Evolutionary conservation across 1,284 basidiomycete genomes (phyloP).

Genomic region (Melampsora americana): DNA sequence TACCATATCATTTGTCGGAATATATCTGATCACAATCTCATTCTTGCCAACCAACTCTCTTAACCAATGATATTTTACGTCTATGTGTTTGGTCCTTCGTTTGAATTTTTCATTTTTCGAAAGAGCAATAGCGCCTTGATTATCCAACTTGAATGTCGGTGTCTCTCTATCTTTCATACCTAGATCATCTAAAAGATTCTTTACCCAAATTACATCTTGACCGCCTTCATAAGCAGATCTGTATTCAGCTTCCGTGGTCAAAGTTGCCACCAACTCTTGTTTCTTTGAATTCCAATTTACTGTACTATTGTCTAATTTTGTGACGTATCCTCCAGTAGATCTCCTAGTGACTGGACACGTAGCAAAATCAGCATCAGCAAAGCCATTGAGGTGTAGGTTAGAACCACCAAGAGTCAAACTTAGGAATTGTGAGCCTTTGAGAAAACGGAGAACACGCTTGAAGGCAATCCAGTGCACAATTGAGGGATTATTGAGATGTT

Average conservation of each 20-base stretch:
- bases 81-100: background rate
- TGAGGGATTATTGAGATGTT: background rate
- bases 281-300: no score
- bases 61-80: no score
- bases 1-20: conserved; percentile 7
- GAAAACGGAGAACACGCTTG: background rate
- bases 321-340: background rate
- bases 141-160: background rate
- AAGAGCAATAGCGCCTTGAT: conserved; percentile 3
- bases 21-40: background rate
- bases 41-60: background rate
- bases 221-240: no score
- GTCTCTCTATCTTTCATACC: background rate
- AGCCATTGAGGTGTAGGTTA: no score
- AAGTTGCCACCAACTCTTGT: no score
- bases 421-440: no score
- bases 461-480: conserved; percentile 9
- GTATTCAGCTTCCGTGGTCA: no score
- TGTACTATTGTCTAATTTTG: background rate
- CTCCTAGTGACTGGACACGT: no score
- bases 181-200: background rate
- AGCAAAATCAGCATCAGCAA: no score
- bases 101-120: background rate
- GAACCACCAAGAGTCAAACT: no score
- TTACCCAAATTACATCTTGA: background rate